Conservation (phyloP, 768 basidiomycete species). For the Rhizopogon roseolus region DNA sequence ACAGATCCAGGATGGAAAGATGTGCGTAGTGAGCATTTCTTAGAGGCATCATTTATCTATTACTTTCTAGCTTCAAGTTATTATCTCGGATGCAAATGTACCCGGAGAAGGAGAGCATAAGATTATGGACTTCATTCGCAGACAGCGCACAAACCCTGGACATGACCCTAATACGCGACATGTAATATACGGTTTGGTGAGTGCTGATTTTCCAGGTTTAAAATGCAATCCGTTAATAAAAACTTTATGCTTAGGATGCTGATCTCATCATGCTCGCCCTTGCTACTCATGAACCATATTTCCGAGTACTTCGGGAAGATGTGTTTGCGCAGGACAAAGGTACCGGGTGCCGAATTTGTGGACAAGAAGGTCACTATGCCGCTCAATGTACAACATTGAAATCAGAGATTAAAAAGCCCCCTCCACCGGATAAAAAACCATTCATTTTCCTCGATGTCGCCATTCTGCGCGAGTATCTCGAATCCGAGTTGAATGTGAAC, state of each 20-base stretch:
- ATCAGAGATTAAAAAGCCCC: slow-evolving; percentile 56
- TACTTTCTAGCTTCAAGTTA: slow-evolving; percentile 72
- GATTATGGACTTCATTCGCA: slow-evolving; percentile 97
- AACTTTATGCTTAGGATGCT: slow-evolving; percentile 67
- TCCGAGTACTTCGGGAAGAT: slow-evolving; percentile 95
- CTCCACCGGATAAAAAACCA: slow-evolving; percentile 70
- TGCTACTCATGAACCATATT: slow-evolving; percentile 98
- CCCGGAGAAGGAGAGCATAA: slow-evolving; percentile 99
- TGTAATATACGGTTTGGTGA: slow-evolving; percentile 94
- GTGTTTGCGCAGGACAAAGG: slow-evolving; percentile 87
- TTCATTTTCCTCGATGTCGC: slow-evolving; percentile 99
- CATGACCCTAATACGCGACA: slow-evolving; percentile 94
- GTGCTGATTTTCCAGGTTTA: slow-evolving; percentile 27
- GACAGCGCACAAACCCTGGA: slow-evolving; percentile 81
- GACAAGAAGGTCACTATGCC: slow-evolving; percentile 92
- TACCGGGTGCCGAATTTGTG: slow-evolving; percentile 85
- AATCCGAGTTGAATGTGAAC: slow-evolving; percentile 89
- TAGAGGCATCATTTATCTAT: not conserved
- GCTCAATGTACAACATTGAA: slow-evolving; percentile 87
- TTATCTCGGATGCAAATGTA: slow-evolving; percentile 95
- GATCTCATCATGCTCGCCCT: slow-evolving; percentile 98
- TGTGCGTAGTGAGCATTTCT: slow-evolving; percentile 37
- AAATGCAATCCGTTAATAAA: slow-evolving; percentile 6
- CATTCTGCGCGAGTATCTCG: slow-evolving; percentile 94
- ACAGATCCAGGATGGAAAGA: slow-evolving; percentile 95